Evolutionary conservation across 768 basidiomycete genomes (phyloP).

Genomic region (Dacryopinax primogenitus): DNA sequence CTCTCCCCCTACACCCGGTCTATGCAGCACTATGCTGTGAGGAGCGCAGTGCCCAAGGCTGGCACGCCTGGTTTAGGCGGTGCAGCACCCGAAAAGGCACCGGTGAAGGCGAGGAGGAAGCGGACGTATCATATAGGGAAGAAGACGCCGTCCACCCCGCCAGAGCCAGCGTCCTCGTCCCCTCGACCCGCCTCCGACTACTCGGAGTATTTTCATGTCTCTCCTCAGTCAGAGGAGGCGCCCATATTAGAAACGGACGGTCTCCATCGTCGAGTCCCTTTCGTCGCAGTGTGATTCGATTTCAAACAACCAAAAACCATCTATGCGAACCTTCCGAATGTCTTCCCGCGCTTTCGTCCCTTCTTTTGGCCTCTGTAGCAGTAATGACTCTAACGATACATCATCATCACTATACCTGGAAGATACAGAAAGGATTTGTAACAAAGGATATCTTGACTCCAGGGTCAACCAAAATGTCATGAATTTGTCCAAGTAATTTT

Average conservation of each 20-base stretch:
- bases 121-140: constrained; percentile 50
- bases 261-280: not conserved
- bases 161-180: not conserved
- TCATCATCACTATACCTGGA: constrained; percentile 4
- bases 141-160: not conserved
- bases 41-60: constrained; percentile 62
- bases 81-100: constrained; percentile 36
- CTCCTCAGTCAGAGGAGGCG: not conserved
- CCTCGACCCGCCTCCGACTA: not conserved
- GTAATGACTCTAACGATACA: constrained; percentile 4
- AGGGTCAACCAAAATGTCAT: constrained; percentile 7
- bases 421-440: constrained; percentile 1
- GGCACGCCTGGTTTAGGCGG: constrained; percentile 12
- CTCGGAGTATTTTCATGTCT: constrained; percentile 4
- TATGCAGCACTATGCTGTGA: constrained; percentile 81
- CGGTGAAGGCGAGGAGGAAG: constrained; percentile 63
- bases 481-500: not conserved
- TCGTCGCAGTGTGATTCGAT: not conserved
- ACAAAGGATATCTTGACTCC: constrained; percentile 7
- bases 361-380: not conserved
- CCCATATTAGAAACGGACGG: constrained; percentile 3
- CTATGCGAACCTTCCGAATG: not conserved
- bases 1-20: constrained; percentile 86
- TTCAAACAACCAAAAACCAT: not conserved
- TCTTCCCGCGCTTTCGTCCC: not conserved